Percentiles rank a stretch among this genome's conserved stretches.
These are phyloP conservation scores for Voacanga thouarsii DNA, from an alignment of 257 asterid species.

Conservation along the genomic window DNA sequence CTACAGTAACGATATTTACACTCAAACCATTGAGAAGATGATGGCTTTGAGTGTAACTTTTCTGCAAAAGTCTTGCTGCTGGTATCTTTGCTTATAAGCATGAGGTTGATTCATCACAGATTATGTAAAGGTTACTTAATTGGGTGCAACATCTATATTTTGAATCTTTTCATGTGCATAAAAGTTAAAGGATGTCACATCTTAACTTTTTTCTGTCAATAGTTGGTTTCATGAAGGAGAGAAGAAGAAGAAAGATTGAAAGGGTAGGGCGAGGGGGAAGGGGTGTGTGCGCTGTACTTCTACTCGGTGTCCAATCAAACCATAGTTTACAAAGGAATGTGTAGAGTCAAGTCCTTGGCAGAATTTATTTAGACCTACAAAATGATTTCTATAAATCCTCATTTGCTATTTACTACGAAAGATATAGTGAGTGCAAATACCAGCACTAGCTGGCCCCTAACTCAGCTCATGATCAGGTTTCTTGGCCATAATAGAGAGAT, in stretches of 20 bases:
- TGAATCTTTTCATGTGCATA: background rate
- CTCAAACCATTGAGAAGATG: background rate
- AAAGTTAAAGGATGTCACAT: background rate
- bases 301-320: constrained; percentile 97
- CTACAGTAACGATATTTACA: background rate
- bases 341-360: constrained; percentile 92
- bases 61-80: background rate
- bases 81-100: background rate
- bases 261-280: constrained; percentile 79
- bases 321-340: constrained; percentile 97
- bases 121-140: background rate
- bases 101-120: background rate
- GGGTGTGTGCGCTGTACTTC: constrained; percentile 80
- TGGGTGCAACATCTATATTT: background rate
- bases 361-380: constrained; percentile 83
- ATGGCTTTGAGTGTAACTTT: background rate
- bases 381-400: constrained; percentile 72
- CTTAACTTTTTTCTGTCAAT: background rate
- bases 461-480: constrained; percentile 99
- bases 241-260: constrained; percentile 29
- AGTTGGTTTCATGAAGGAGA: background rate
- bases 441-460: constrained; percentile 97
- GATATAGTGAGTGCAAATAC: constrained; percentile 98
- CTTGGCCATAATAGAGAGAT: constrained; percentile 99
- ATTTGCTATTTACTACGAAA: constrained; percentile 90